These are phyloP conservation scores for Neoarthrinium moseri DNA, from an alignment of 2,329 filamentous ascomycete species.

Conservation along the genomic window DNA sequence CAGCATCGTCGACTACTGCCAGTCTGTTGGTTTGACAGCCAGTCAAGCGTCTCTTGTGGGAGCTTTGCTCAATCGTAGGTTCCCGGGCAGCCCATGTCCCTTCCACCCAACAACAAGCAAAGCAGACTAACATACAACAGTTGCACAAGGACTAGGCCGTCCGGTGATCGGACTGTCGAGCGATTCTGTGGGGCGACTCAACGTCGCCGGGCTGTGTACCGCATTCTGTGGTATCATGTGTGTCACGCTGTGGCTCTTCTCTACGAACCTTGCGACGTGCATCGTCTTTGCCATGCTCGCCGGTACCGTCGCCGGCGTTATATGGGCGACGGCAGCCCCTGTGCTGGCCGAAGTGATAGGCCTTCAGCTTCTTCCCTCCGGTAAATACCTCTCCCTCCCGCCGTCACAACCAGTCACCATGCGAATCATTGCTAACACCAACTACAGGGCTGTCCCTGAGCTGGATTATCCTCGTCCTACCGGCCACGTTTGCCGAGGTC, in stretches of 20 bases:
- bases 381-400: no score
- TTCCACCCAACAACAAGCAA: slow-evolving; percentile 54
- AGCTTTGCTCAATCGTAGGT: slow-evolving; percentile 68
- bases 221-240: slow-evolving; percentile 63
- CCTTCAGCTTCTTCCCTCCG: slow-evolving; percentile 64
- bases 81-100: slow-evolving; percentile 55
- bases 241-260: slow-evolving; percentile 71
- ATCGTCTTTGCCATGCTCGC: slow-evolving; percentile 69
- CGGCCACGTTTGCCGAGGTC: slow-evolving; percentile 66
- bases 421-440: no score
- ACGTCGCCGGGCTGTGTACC: slow-evolving; percentile 67
- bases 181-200: slow-evolving; percentile 69
- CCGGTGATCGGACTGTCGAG: slow-evolving; percentile 72
- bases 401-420: no score
- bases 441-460: slow-evolving; percentile 62
- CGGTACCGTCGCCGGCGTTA: slow-evolving; percentile 67
- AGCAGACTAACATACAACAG: slow-evolving; percentile 18
- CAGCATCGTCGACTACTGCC: slow-evolving; percentile 71
- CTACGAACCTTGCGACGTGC: slow-evolving; percentile 61
- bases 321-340: slow-evolving; percentile 68
- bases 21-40: slow-evolving; percentile 63
- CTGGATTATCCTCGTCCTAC: slow-evolving; percentile 70
- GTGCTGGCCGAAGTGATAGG: slow-evolving; percentile 75
- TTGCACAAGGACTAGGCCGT: slow-evolving; percentile 65
- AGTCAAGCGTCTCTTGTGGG: slow-evolving; percentile 68